Evolutionary conservation across 2,329 filamentous ascomycete genomes (phyloP).

Genomic region (Neopestalotiopsis sp.): DNA sequence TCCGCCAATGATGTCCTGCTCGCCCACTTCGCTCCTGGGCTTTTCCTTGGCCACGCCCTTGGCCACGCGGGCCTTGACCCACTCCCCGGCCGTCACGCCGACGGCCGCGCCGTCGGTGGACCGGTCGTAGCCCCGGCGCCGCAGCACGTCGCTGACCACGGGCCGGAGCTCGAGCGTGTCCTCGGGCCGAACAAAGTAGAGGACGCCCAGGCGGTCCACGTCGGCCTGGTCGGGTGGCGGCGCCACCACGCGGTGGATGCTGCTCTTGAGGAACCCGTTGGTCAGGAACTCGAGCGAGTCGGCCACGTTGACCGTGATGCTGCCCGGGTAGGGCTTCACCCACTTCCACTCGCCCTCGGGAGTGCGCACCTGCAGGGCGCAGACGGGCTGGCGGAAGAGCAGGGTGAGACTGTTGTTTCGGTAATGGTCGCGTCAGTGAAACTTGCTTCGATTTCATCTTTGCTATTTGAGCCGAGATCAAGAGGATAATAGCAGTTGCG

Average conservation of each 20-base stretch:
- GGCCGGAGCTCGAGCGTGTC: conserved; percentile 38
- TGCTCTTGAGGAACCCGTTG: conserved; percentile 49
- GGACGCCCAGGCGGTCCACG: conserved; percentile 51
- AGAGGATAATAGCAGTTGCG: no score
- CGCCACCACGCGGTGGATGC: conserved; percentile 47
- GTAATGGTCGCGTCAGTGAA: no score
- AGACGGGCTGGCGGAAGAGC: conserved; percentile 44
- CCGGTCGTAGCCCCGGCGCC: conserved; percentile 37
- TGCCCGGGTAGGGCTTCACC: conserved; percentile 51
- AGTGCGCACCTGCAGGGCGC: conserved; percentile 43
- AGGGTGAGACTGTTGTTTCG: conserved; percentile 34
- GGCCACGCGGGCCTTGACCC: conserved; percentile 40
- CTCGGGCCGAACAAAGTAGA: conserved; percentile 46
- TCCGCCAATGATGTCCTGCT: conserved; percentile 37
- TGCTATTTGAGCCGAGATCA: no score
- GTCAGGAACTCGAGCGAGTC: conserved; percentile 55
- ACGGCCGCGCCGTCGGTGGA: conserved; percentile 28
- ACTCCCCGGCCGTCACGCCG: conserved; percentile 40
- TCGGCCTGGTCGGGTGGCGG: conserved; percentile 49
- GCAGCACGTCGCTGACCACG: conserved; percentile 36
- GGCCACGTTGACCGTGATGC: conserved; percentile 58
- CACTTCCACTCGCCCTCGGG: conserved; percentile 41
- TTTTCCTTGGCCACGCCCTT: conserved; percentile 27
- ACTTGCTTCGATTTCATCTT: no score
- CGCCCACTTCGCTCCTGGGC: conserved; percentile 31